phyloP scores from a whole-genome alignment of 352 stramenopile species.

The Globisporangium echinulatum region DNA sequence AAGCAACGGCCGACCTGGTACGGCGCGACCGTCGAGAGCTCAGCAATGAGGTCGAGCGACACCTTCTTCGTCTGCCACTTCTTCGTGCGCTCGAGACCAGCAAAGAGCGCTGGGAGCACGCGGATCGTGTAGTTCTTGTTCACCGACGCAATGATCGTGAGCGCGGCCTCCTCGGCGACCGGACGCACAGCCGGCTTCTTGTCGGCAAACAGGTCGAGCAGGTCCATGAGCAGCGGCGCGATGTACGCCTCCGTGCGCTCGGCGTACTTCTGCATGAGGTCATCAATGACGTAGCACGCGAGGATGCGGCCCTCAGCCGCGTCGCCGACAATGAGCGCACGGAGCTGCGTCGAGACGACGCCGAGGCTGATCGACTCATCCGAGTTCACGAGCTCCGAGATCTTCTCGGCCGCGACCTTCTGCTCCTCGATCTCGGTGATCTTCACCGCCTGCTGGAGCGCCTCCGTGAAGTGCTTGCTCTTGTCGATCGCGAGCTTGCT shows the following conservation, averaged over 20 bases:
- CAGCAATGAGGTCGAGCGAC: constrained; percentile 91
- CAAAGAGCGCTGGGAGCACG: constrained; percentile 90
- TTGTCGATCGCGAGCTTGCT: constrained; percentile 84
- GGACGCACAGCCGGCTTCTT: constrained; percentile 75
- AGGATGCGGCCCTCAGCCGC: constrained; percentile 68
- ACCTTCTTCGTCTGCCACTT: constrained; percentile 98
- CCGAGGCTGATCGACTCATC: constrained; percentile 70
- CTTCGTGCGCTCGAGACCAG: constrained; percentile 67
- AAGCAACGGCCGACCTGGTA: constrained; percentile 94
- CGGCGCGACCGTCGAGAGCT: constrained; percentile 89
- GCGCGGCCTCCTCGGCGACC: constrained; percentile 62
- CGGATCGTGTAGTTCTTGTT: constrained; percentile 87
- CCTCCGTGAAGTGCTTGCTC: constrained; percentile 88
- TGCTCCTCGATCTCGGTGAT: constrained; percentile 53
- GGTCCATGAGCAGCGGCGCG: constrained; percentile 48
- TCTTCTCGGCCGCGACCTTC: constrained; percentile 79
- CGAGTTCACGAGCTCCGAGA: constrained; percentile 70
- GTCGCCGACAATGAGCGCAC: constrained; percentile 42
- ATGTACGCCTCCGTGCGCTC: constrained; percentile 78
- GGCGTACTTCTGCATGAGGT: constrained; percentile 84
- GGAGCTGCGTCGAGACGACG: constrained; percentile 64
- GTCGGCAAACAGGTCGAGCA: constrained; percentile 80
- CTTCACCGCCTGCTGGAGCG: constrained; percentile 74
- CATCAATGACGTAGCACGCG: constrained; percentile 66
- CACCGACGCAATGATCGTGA: constrained; percentile 72